Evolutionary conservation across 257 asterid species (phyloP), one percentile per base, ranked within the genome.

Genomic region (Plectranthus barbatus): DNA sequence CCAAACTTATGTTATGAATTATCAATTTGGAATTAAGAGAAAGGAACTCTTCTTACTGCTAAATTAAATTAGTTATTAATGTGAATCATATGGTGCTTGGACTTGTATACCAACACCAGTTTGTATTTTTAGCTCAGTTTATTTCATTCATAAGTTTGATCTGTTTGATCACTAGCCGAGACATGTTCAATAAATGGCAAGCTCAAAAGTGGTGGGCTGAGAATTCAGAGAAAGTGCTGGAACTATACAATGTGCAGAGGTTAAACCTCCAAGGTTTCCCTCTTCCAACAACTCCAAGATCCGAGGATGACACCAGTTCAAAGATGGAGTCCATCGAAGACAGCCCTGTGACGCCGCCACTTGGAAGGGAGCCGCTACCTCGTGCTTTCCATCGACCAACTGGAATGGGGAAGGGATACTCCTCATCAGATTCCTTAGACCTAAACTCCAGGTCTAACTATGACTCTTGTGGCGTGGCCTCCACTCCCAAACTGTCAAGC

Each of bases 171-270:
- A 57, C 60, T 60, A 91, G 98, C 79, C 97, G 97, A 47, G 98
- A 92, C 64, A 80, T 79, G 76, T 92, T 86, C 74, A 89, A 89
- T 86, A 84, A 88, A 77, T 84, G 88, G 84, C 95, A 92, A 89
- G 98, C 98, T 31, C 98, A 92, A 72, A 80, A 77, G 66, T 92
- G 98, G 98, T 92, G 98, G 98, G 79, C 95, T 0, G 98, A 89
- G 74, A 92, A 92, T 62, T 88, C 77, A 19, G 95, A 92, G 63
- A 92, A 82, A 69, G 89, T 92, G 31, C 80, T 89, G 79, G 98
- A 92, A 74, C 86, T 92, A 11, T 89, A 92, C 84, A 86, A 92
- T 50, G 98, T 92, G 24, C 92, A 83, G 75, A 84, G 87, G 78
- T 42, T 88, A 65, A 86, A 81, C 68, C 95, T 83, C 72, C 89